These are phyloP conservation scores for apple (Malus domestica) DNA, from an alignment of 306 rosid species.

Conservation along the genomic window DNA sequence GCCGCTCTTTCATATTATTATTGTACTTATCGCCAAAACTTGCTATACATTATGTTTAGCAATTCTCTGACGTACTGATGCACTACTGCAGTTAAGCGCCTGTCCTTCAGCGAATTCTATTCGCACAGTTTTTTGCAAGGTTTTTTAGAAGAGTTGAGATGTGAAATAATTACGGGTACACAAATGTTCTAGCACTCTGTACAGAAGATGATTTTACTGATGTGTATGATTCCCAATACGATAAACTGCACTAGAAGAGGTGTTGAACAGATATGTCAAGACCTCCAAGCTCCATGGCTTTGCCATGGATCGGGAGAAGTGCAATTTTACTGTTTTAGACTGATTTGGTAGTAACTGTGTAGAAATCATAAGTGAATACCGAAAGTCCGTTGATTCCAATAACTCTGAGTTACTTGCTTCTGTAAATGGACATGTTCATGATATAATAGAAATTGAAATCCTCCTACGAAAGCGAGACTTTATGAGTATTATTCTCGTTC, in stretches of 20 bases:
- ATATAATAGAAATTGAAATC: neutral
- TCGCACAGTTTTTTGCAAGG: constrained; percentile 33
- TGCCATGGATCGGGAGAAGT: neutral
- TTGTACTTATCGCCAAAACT: neutral
- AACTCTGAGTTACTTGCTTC: neutral
- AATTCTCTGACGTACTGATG: neutral
- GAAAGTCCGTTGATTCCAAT: neutral
- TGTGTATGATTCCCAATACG: neutral
- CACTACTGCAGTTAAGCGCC: constrained; percentile 39
- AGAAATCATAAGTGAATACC: too few relatives aligned
- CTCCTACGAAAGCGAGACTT: neutral
- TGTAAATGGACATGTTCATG: neutral
- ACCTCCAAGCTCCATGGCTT: neutral
- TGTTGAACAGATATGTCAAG: neutral
- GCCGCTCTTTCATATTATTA: neutral
- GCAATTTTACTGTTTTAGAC: neutral
- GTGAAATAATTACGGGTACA: neutral
- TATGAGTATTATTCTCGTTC: neutral
- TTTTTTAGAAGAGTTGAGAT: neutral
- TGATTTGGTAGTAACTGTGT: neutral
- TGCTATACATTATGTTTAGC: neutral
- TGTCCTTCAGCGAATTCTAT: constrained; percentile 50
- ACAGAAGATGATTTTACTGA: neutral
- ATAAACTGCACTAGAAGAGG: neutral
- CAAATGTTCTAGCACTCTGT: neutral